These are phyloP conservation scores for Talaromyces albobiverticillius DNA, from an alignment of 2,329 filamentous ascomycete genomes.

Conservation along the genomic window DNA sequence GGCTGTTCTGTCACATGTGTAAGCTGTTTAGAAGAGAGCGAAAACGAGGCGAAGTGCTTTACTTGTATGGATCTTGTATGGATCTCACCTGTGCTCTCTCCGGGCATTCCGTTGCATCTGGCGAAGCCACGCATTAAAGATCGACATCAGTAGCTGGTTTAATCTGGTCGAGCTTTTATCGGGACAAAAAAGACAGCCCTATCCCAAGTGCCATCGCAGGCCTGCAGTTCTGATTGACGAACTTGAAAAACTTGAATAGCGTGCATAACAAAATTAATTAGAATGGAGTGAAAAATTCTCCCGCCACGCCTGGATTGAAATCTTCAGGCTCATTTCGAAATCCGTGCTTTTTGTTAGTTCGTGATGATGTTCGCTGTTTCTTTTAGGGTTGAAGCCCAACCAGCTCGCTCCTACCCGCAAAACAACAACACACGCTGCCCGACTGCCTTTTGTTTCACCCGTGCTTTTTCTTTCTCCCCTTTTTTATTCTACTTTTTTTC, in stretches of 20 bases:
- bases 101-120: neutral
- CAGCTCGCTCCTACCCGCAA: constrained; percentile 2
- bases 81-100: neutral
- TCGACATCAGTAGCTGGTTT: too few species aligned
- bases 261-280: neutral
- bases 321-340: constrained; percentile 2
- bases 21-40: too few species aligned
- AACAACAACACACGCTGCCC: too few species aligned
- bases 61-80: too few species aligned
- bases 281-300: too few species aligned
- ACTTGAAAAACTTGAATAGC: neutral
- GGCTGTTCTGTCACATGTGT: too few species aligned
- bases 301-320: neutral
- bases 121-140: too few species aligned
- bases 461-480: neutral
- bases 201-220: neutral
- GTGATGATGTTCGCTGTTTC: too few species aligned
- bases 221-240: neutral
- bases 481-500: too few species aligned
- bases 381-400: constrained; percentile 12
- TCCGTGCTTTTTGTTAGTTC: neutral
- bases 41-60: too few species aligned
- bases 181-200: neutral
- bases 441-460: neutral
- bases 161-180: neutral